Base-by-base conservation (phyloP, 768 basidiomycete genomes). In the Termitomyces sp. region DNA sequence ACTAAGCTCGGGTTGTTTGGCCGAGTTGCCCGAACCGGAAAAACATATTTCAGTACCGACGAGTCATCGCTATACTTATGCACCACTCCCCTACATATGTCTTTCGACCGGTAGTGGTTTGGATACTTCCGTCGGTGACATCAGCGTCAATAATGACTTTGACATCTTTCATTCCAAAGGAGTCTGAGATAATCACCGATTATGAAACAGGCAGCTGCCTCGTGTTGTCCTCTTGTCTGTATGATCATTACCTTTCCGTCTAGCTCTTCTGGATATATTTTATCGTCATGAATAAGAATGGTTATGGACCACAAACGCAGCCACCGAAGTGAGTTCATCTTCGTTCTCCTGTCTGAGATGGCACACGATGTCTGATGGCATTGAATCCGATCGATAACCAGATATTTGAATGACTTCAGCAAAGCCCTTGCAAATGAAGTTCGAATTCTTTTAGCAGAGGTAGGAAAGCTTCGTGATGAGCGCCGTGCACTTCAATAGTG, bases 321-420 rank as follows among this genome's bases (percentile, higher is more conserved):
- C 24, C 49, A 5, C 46, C 53, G 34, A 62, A 59, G 61, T 56
- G 24, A 7, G 44, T 32, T 42, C 32, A 5, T 43, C n/a, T n/a
- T n/a, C 9, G 4, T n/a, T 8, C 50, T 44, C 20, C 32, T 5
- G 9, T 20, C 27, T 27, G 34, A 13, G 5, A 20, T 46, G 12
- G 5, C 12, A 26, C 16, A 24, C 44, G 24, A 51, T 56, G 26
- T 8, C 39, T 59, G 42, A 57, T 44, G 48, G n/a, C n/a, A n/a
- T n/a, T 26, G 39, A 47, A 31, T n/a, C 12, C 37, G 22, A 46
- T 34, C 57, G 27, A 46, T 39, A 20, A 20, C 61, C 48, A 76
- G 79, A 76, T 88, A 90, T 64, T 75, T 93, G 44, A 87, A 90
- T 63, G 89, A 93, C 61, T 92, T 93, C 70, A 92, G 87, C 65